Conservation (phyloP, 163 green algal genomes). For the Scenedesmus sp. region DNA sequence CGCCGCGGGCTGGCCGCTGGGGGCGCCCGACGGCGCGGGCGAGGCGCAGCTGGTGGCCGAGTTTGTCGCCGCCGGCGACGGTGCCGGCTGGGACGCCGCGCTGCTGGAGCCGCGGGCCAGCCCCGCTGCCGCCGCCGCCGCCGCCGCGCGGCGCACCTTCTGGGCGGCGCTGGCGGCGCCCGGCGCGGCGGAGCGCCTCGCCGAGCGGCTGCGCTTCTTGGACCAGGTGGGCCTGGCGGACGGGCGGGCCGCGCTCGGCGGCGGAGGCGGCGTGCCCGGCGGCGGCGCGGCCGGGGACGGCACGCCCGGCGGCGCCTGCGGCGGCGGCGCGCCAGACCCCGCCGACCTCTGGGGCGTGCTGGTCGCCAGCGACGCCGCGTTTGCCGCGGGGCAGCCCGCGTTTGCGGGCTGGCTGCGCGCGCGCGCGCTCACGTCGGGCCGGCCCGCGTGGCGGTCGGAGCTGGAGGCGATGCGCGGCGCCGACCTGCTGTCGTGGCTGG, state of each 20-base stretch:
- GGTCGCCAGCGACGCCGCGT: not conserved
- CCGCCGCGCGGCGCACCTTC: not conserved
- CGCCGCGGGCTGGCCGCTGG: not conserved
- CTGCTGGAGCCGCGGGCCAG: not conserved
- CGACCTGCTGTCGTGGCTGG: slow-evolving; percentile 12
- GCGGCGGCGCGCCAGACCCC: not conserved
- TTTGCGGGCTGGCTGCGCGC: not conserved
- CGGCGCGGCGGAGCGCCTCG: not conserved
- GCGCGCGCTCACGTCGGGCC: not conserved
- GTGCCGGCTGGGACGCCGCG: not conserved
- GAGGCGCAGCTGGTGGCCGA: not conserved
- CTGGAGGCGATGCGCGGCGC: not conserved
- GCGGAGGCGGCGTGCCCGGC: no score
- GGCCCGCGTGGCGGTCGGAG: not conserved
- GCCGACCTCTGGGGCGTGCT: not conserved
- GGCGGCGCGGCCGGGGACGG: not conserved
- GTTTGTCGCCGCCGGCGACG: not conserved
- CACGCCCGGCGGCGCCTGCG: not conserved
- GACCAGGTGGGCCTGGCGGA: not conserved
- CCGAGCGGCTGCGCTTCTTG: not conserved
- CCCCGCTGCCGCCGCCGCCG: not conserved
- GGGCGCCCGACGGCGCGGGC: not conserved
- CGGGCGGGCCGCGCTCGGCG: no score
- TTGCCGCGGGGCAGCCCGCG: not conserved
- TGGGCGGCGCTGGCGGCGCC: slow-evolving; percentile 2